Percentiles rank a stretch among this genome's conserved stretches.
Conservation (phyloP, 805 yeast genomes). For the Ogataea sp. region DNA sequence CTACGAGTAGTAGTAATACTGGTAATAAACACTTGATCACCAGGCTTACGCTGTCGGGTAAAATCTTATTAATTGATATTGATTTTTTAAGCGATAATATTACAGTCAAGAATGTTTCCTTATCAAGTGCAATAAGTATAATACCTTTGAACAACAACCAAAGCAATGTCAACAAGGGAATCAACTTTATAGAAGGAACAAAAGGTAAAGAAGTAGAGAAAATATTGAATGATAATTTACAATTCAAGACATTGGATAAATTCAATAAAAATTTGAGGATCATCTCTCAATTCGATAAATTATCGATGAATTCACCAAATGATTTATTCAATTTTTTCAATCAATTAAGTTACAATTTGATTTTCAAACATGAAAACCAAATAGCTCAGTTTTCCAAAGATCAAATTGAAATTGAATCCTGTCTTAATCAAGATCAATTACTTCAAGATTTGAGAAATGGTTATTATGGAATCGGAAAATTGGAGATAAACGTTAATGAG, state of each 20-base stretch:
- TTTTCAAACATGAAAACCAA: constrained; percentile 10
- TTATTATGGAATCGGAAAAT: constrained; percentile 17
- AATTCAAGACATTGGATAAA: constrained; percentile 20
- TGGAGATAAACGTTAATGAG: constrained; percentile 18
- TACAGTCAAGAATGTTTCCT: constrained; percentile 18
- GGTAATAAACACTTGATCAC: constrained; percentile 13
- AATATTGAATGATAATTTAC: constrained; percentile 19
- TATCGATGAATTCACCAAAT: constrained; percentile 20
- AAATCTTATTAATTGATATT: constrained; percentile 27
- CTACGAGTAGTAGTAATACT: constrained; percentile 7
- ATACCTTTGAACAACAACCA: constrained; percentile 15
- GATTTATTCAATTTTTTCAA: constrained; percentile 26
- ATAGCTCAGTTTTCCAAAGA: background rate
- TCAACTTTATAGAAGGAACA: constrained; percentile 16
- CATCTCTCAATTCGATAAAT: constrained; percentile 22
- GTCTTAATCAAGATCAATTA: background rate
- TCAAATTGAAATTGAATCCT: background rate
- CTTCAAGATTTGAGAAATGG: constrained; percentile 12
- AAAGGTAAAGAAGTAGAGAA: constrained; percentile 18
- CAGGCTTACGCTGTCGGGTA: constrained; percentile 27
- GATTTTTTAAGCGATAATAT: constrained; percentile 19
- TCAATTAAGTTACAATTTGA: constrained; percentile 17
- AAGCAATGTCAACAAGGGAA: constrained; percentile 7
- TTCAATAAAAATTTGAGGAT: constrained; percentile 26
- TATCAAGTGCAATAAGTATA: constrained; percentile 23